Conservation (phyloP, 139 green algal genomes). For the Chlorella sp. region DNA sequence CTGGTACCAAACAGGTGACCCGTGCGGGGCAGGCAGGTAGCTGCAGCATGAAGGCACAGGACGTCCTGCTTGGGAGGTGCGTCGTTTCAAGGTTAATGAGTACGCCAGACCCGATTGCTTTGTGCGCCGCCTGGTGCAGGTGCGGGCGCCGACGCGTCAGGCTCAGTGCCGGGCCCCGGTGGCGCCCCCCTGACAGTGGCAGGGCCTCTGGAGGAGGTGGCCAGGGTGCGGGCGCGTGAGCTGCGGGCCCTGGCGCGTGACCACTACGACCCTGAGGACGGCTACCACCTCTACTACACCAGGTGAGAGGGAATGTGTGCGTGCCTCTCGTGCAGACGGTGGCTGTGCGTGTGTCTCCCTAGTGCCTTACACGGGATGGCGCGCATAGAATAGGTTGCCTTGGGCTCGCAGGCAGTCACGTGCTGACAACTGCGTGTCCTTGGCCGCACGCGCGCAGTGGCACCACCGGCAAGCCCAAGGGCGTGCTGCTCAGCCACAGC, state of each 20-base stretch:
- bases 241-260: neutral
- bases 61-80: no score
- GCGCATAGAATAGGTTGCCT: neutral
- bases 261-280: constrained; percentile 13
- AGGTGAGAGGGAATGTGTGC: neutral
- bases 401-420: neutral
- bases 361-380: neutral
- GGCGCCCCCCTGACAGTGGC: neutral
- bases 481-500: constrained; percentile 71
- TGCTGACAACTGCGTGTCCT: neutral
- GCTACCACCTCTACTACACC: constrained; percentile 25
- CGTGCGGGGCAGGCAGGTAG: no score
- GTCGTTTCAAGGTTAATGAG: no score
- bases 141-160: neutral
- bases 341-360: neutral
- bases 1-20: no score
- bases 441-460: constrained; percentile 41
- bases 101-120: neutral
- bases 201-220: neutral
- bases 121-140: neutral
- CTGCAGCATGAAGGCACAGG: no score
- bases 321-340: constrained; percentile 17
- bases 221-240: neutral
- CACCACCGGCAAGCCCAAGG: constrained; percentile 83
- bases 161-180: neutral